Conservation (phyloP, 2,329 filamentous ascomycete genomes). For the Tetracladium maxilliforme region DNA sequence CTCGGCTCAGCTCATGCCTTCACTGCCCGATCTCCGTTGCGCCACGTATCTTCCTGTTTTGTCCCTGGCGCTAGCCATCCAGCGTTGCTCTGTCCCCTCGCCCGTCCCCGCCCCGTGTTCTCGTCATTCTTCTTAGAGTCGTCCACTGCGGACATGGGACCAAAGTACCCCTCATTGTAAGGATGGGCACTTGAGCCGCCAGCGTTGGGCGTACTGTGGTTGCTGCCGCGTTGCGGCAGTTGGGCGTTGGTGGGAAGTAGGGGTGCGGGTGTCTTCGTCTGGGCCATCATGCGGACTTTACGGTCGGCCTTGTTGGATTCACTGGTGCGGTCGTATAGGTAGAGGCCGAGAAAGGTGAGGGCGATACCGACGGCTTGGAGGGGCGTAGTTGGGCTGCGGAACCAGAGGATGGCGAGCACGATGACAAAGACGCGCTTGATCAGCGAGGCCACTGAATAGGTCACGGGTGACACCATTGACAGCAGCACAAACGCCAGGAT, state of each 20-base stretch:
- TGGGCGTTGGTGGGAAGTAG: slow-evolving; percentile 25
- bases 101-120: slow-evolving; percentile 23
- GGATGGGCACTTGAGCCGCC: slow-evolving; percentile 16
- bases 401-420: slow-evolving; percentile 89
- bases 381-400: slow-evolving; percentile 73
- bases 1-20: neutral
- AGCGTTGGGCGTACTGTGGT: slow-evolving; percentile 14
- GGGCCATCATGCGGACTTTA: slow-evolving; percentile 55
- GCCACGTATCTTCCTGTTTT: slow-evolving; percentile 78
- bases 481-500: slow-evolving; percentile 88
- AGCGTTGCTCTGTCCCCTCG: slow-evolving; percentile 29
- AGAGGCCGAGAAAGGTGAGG: slow-evolving; percentile 83
- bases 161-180: slow-evolving; percentile 30
- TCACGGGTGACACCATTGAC: slow-evolving; percentile 89
- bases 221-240: slow-evolving; percentile 23
- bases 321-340: slow-evolving; percentile 87
- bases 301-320: slow-evolving; percentile 80
- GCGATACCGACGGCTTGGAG: slow-evolving; percentile 74
- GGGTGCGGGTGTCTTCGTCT: slow-evolving; percentile 16
- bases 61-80: slow-evolving; percentile 68
- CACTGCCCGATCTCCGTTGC: slow-evolving; percentile 10
- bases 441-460: slow-evolving; percentile 88
- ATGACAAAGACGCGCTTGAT: slow-evolving; percentile 98
- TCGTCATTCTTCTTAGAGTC: slow-evolving; percentile 44
- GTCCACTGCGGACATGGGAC: slow-evolving; percentile 16